Evolutionary conservation across 2,329 filamentous ascomycete species (phyloP).

Genomic region (Trichophyton verrucosum): DNA sequence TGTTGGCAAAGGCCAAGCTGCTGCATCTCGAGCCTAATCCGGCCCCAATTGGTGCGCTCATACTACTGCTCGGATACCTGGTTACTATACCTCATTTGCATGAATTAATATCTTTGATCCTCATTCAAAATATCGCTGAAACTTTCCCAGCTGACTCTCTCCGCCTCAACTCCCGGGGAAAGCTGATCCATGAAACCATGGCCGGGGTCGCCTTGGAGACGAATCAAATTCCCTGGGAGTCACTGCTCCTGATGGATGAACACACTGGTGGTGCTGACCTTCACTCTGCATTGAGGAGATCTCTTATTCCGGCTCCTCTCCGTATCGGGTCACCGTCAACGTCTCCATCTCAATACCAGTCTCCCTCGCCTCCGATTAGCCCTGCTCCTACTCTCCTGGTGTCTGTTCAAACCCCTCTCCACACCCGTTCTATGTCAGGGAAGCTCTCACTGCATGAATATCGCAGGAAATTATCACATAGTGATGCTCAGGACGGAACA

Average conservation of each 20-base stretch:
- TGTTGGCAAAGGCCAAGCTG: not conserved
- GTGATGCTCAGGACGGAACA: constrained; percentile 1
- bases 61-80: not conserved
- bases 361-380: constrained; percentile 11
- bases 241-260: not conserved
- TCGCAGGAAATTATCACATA: constrained; percentile 13
- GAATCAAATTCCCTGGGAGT: constrained; percentile 1
- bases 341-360: constrained; percentile 2
- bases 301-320: constrained; percentile 7
- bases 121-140: not conserved
- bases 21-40: not conserved
- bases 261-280: not conserved
- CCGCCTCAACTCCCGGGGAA: not conserved
- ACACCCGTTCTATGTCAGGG: constrained; percentile 1
- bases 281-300: not conserved
- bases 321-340: constrained; percentile 3
- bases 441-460: constrained; percentile 14
- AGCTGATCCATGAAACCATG: not conserved
- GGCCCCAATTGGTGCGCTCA: not conserved
- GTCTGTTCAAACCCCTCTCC: constrained; percentile 3
- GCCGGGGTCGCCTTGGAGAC: not conserved
- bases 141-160: not conserved
- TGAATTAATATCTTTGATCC: not conserved
- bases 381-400: constrained; percentile 12
- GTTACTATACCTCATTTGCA: not conserved